Conservation (phyloP, 169 alveolate genomes). For the Eimeria sp. region DNA sequence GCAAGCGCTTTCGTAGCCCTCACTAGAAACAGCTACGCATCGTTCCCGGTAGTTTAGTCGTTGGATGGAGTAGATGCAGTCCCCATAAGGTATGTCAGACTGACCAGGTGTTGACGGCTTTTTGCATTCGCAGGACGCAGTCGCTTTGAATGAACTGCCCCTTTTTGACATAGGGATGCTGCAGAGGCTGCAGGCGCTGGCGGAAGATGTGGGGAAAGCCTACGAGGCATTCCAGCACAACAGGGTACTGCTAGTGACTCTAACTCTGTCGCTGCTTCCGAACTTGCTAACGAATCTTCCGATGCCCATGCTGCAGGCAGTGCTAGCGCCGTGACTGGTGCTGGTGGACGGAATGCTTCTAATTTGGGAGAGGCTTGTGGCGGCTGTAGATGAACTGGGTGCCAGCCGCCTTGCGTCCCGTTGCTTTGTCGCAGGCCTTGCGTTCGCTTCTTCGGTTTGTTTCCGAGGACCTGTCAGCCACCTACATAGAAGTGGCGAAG, state of each 20-base stretch:
- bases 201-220: constrained; percentile 34
- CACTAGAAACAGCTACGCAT: neutral
- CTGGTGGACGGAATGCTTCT: neutral
- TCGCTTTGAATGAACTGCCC: constrained; percentile 34
- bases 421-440: constrained; percentile 31
- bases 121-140: constrained; percentile 35
- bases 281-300: neutral
- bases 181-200: constrained; percentile 29
- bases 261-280: neutral
- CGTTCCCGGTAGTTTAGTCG: neutral
- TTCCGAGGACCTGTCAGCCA: constrained; percentile 59
- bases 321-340: neutral
- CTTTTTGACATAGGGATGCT: constrained; percentile 71
- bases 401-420: neutral
- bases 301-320: neutral
- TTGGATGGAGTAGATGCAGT: neutral
- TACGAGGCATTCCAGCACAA: constrained; percentile 38
- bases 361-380: neutral
- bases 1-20: neutral
- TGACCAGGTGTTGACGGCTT: neutral
- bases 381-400: neutral
- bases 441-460: constrained; percentile 49
- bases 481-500: constrained; percentile 73
- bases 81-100: neutral
- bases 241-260: constrained; percentile 17